Base-by-base conservation (phyloP, 1,284 basidiomycete genomes). In the Cutaneotrichosporon mucoides region DNA sequence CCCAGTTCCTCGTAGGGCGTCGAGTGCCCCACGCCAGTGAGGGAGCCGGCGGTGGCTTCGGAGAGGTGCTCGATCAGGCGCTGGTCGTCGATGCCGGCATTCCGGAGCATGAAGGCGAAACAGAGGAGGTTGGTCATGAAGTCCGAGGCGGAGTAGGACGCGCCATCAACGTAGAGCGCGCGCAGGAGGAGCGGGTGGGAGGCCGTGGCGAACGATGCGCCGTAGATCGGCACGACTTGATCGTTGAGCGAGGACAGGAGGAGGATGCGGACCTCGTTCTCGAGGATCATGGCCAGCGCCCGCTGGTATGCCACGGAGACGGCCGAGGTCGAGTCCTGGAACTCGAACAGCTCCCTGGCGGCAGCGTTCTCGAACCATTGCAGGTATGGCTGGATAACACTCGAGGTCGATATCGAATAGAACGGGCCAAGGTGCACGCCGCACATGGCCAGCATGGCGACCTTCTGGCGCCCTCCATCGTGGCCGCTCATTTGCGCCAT, bases 181-280 rank as follows among this genome's bases (percentile, higher is more conserved):
- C 95, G 85, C 50, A 99, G 79, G 54, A 99, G 91, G 55, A 89
- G 79, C 5, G 96, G 95, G 80, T 99, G 95, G 0, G 87, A 86
- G 3, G 87, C 88, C 0, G 90, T 85, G 9, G 90, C 87, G 80
- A 97, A 97, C 8, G 94, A 79, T 2, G 93, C 92, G 0, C 92
- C 94, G 76, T 98, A 97, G 56, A 98, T 87, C 5, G 82, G 83
- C n/a, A 93, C 91, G 35, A 93, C 91, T 78, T 99, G 96, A 77
- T 99, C 95, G 69, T 97, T 95, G 57, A 98, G 79, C 6, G 89
- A 92, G 4, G 93, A 92, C n/a, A 96, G 83, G 66, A 92, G 92
- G 4, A 95, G 84, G 78, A 92, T 86, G 76, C 94, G 94, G 34
- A 86, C 85, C 47, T 89, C 90, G 67, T 90, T 86, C 68, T 88